Conservation (phyloP, 345 rosid species). For the Sisymbrium irio region DNA sequence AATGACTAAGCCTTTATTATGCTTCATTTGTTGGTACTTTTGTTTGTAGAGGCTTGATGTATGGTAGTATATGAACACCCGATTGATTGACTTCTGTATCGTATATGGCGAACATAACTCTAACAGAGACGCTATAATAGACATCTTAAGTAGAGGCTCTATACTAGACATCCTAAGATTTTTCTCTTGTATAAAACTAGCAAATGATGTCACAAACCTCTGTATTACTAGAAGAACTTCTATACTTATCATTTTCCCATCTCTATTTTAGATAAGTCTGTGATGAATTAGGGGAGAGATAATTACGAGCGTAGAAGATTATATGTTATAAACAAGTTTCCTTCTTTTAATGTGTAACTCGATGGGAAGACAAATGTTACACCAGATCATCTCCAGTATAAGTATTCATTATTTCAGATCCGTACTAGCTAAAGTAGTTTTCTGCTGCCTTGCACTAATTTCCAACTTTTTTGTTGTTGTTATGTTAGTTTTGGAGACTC, state of each 20-base stretch:
- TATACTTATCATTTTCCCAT: not conserved
- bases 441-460: not conserved
- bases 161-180: not conserved
- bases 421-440: not conserved
- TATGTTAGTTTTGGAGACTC: too few relatives aligned
- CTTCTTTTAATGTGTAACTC: not conserved
- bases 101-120: not conserved
- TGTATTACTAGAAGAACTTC: not conserved
- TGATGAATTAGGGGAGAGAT: not conserved
- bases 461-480: too few relatives aligned
- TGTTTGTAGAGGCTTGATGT: not conserved
- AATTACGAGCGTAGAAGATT: not conserved
- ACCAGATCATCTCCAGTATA: not conserved
- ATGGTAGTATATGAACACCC: not conserved
- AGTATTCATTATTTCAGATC: constrained; percentile 1
- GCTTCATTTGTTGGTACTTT: not conserved
- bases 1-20: not conserved
- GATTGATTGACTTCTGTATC: not conserved
- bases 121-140: not conserved
- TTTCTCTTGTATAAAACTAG: not conserved
- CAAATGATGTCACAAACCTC: not conserved
- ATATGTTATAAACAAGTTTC: not conserved
- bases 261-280: not conserved
- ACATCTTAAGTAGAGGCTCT: too few relatives aligned
- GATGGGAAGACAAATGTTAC: not conserved